Conservation (phyloP, 768 basidiomycete species). For the Mycena polygramma region DNA sequence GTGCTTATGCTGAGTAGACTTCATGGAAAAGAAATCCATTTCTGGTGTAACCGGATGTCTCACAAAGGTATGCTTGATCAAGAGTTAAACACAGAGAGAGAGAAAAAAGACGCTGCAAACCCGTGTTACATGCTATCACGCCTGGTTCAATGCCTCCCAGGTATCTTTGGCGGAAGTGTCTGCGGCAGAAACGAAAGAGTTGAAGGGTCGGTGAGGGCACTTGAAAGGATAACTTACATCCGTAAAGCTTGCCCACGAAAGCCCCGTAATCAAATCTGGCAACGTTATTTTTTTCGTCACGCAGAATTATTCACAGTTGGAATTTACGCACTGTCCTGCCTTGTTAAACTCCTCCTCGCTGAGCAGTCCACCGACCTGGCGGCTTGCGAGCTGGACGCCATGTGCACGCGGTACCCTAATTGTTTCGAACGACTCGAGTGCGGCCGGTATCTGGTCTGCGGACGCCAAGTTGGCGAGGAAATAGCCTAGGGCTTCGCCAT, state of each 20-base stretch:
- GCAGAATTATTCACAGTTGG: no score
- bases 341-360: slow-evolving; percentile 26
- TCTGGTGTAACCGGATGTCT: no score
- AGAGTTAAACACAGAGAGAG: no score
- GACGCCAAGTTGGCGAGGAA: slow-evolving; percentile 40
- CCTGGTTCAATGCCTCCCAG: not conserved
- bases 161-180: slow-evolving; percentile 20
- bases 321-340: slow-evolving; percentile 21
- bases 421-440: slow-evolving; percentile 20
- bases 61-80: no score
- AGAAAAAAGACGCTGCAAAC: no score
- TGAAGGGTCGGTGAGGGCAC: no score
- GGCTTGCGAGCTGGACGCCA: slow-evolving; percentile 33
- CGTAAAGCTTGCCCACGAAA: slow-evolving; percentile 29
- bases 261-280: slow-evolving; percentile 22
- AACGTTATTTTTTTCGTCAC: not conserved
- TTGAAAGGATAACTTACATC: slow-evolving; percentile 14
- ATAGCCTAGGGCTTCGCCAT: slow-evolving; percentile 49
- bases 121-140: not conserved
- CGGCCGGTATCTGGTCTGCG: slow-evolving; percentile 15
- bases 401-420: slow-evolving; percentile 32
- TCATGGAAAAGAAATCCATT: no score
- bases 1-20: no score
- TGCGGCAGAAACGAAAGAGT: not conserved
- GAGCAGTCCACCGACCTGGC: slow-evolving; percentile 27